Evolutionary conservation across 768 basidiomycete genomes (phyloP).

Genomic region (Xerocomellus chrysenteron): DNA sequence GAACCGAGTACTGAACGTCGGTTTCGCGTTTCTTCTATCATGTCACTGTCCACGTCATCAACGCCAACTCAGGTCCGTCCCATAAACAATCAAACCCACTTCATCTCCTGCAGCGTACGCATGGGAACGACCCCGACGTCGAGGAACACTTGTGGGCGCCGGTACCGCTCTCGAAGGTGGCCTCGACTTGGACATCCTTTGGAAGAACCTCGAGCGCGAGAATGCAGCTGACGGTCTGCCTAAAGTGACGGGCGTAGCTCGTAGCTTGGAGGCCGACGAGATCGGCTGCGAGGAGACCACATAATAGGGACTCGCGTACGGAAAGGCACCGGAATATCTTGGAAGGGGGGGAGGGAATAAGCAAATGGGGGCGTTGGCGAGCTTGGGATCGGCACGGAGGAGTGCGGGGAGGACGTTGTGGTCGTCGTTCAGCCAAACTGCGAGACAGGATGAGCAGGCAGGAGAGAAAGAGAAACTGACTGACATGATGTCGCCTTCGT

Average conservation of each 20-base stretch:
- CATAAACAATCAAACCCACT: constrained; percentile 39
- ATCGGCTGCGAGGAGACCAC: constrained; percentile 91
- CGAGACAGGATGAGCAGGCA: no score
- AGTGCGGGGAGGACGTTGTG: no score
- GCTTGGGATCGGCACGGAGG: no score
- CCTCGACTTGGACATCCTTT: constrained; percentile 71
- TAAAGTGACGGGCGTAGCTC: constrained; percentile 78
- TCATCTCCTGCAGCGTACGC: constrained; percentile 73
- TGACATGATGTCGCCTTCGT: no score
- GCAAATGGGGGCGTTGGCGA: no score
- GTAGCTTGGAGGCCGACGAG: constrained; percentile 91
- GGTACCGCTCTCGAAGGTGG: constrained; percentile 6
- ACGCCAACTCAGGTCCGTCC: not conserved
- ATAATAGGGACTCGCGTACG: constrained; percentile 71
- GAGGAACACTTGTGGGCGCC: constrained; percentile 50
- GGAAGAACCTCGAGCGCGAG: constrained; percentile 78
- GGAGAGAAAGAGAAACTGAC: no score
- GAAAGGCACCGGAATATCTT: constrained; percentile 29
- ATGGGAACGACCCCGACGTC: constrained; percentile 89
- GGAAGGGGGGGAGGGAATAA: no score
- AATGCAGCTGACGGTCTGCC: constrained; percentile 82
- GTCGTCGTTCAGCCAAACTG: no score
- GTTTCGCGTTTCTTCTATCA: not conserved
- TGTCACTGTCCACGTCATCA: constrained; percentile 7
- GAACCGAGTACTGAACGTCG: no score